Evolutionary conservation across 805 yeast genomes (phyloP), one percentile per base, ranked within the genome.

Genomic region (Hanseniaspora hatyaiensis): DNA sequence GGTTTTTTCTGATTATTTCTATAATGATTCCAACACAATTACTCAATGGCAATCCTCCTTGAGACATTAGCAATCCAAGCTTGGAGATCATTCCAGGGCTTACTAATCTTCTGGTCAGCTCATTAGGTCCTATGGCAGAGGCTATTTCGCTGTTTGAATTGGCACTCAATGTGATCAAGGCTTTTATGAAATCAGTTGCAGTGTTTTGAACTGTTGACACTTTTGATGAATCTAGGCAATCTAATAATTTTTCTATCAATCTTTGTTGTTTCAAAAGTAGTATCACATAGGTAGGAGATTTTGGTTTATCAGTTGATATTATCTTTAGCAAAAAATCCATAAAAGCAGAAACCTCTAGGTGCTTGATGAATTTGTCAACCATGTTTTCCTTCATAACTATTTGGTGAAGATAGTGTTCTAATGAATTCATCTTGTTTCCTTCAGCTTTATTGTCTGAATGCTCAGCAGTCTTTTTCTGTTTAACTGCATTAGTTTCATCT

Each of bases 11-110:
- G 50, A 92, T 92, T 34, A 92, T 75, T 65, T 92, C 98, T 55
- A 92, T 89, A 29, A 92, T 77, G 22, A 92, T 86, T 5, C 96
- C 94, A 28, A 92, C 98, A 57, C 95, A 94, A 56, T 88, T 89
- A 31, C 92, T 82, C 53, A 92, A 71, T 1, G 96, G 94, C 29
- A 88, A 80, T 40, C 95, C 94, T 48, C 86, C 85, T 51, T 68
- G 57, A 48, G 89, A 72, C 83, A 92, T 92, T 53, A 83, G 77
- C 16, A 76, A 65, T 22, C 88, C 82, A 54, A 92, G 68, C 51
- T 73, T 71, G 51, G 73, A 68, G 55, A 87, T 73, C 51, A 83
- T 75, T 33, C 74, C 71, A 34, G 78, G 78, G 15, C 94, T 80
- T 12, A 88, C 96, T 28, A 92, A 70, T 62, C 89, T 89, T 53